Base-by-base conservation (phyloP, 345 rosid species). In the Microcos paniculata region DNA sequence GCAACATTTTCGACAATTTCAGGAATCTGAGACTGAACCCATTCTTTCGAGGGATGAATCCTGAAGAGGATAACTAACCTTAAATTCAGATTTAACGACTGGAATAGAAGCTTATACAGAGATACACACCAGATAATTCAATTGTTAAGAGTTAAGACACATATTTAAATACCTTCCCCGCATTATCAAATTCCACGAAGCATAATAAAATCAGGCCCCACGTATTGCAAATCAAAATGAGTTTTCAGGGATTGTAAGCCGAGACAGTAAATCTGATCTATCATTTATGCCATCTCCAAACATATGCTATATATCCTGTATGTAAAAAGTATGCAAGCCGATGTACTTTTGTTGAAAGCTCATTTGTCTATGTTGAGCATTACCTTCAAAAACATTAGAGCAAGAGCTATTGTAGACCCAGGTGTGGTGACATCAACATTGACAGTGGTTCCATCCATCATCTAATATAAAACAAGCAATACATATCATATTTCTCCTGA, bases 351-450 rank as follows among this genome's bases (percentile, higher is more conserved):
- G 71, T 72, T 59, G 59, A 78, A 74, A 28, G 16, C 79, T 24
- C 38, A 28, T 48, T 53, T 72, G 62, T 70, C 8, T 76, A 77
- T 57, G 12, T 68, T 16, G 43, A 81, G 65, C 48, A 73, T 82
- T 77, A 93, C 99, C 92, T 95, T 95, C 63, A 95, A 79, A 84
- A 90, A 95, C 96, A 95, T 93, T 65, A 95, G 82, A 75, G 97
- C 84, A 76, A 95, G 97, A 71, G 98, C 97, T 71, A 95, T 86
- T 77, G 87, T 88, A 48, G 98, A 93, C 74, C 99, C 99, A 81
- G 99, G 98, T 76, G 99, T 96, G 61, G 99, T 90, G 42, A 95
- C 96, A 85, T 95, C 96, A 84, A 93, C 89, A 87, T 91, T 91
- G 70, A 94, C 85, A 31, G 83, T 77, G 65, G 85, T 80, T 76